Evolutionary conservation across 2,329 filamentous ascomycete genomes (phyloP), one percentile per base, ranked within the genome.

Genomic region (Fusarium sp.): DNA sequence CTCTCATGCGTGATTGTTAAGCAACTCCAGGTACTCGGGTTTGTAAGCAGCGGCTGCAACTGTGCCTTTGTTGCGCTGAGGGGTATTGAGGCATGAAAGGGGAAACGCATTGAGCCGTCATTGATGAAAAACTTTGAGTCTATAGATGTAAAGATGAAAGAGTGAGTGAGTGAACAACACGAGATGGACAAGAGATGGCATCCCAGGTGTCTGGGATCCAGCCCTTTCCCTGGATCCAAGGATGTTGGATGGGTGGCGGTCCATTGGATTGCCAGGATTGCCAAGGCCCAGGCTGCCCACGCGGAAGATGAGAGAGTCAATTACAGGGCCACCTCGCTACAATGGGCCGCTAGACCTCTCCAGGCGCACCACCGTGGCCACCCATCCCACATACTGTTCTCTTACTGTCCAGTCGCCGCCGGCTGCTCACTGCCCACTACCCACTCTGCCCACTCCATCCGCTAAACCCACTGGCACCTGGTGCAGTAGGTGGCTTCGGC

Each of bases 1-100:
- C 23, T 68, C 50, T 72, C 64, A 70, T 76, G 65, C 57, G 64
- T 77, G 76, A 78, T 78, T 78, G 70, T 78, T 78, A 77, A 78
- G 73, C 76, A 78, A 30, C 30, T 37, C 41, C 41, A 43, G 41
- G 41, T 43, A 43, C 41, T 43, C n/a, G 35, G 23, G 39, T 74
- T 74, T 56, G 68, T 74, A 72, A 72, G 66, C 71, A 66, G 34
- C 11, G 20, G 27, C 39, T 61, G 39, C 27, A 45, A 43, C 39
- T 18, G 13, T 25, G 59, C 20, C 39, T 18, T 63, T 65, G 39
- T 64, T 48, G 52, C 20, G 14, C 14, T 20, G 59, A 35, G 30
- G 59, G 30, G 34, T 63, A 43, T 66, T 69, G 25, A 69, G n/a
- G 18, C 25, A 23, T 20, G 7, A 59, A 72, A 66, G 34, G 6